A percentile compares a stretch with the other conserved stretches of the same genome.
phyloP scores from a whole-genome alignment of 345 rosid species.

The Lagerstroemia speciosa region DNA sequence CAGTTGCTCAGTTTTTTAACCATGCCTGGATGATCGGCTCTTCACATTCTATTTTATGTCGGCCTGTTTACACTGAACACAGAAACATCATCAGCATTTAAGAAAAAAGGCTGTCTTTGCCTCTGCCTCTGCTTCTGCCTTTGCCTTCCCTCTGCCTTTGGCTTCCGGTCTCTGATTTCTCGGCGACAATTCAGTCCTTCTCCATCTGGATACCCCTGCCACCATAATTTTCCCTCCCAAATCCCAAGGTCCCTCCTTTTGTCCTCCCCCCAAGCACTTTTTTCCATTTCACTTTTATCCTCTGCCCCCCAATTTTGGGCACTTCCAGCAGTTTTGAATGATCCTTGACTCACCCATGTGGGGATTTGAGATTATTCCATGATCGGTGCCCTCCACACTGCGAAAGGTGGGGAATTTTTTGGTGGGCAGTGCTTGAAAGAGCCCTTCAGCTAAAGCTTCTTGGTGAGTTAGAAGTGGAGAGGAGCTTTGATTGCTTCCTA shows the following conservation, averaged over 20 bases:
- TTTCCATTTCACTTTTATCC: slow-evolving; percentile 9
- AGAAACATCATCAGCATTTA: slow-evolving; percentile 11
- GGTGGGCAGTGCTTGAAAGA: background rate
- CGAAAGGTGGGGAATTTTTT: background rate
- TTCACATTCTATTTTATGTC: slow-evolving; percentile 43
- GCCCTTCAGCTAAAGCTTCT: slow-evolving; percentile 3
- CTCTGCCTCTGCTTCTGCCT: slow-evolving; percentile 18
- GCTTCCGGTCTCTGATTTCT: slow-evolving; percentile 50
- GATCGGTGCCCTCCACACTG: background rate
- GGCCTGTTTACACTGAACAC: slow-evolving; percentile 44
- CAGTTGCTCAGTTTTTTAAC: too few relatives aligned
- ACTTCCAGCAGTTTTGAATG: background rate
- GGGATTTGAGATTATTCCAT: slow-evolving; percentile 5
- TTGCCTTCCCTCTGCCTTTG: slow-evolving; percentile 35
- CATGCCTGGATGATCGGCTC: too few relatives aligned
- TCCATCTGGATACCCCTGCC: slow-evolving; percentile 19
- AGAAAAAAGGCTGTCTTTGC: too few relatives aligned
- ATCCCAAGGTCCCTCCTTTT: slow-evolving; percentile 11
- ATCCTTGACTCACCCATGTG: background rate
- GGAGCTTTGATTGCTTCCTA: slow-evolving; percentile 5
- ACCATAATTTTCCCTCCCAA: background rate
- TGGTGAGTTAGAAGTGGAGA: background rate
- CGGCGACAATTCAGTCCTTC: slow-evolving; percentile 59
- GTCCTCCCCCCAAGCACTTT: background rate
- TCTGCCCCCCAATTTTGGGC: slow-evolving; percentile 2